A percentile compares a stretch with the other conserved stretches of the same genome.
phyloP scores from a whole-genome alignment of 1,284 basidiomycete species.

The Boletus calvinii region DNA sequence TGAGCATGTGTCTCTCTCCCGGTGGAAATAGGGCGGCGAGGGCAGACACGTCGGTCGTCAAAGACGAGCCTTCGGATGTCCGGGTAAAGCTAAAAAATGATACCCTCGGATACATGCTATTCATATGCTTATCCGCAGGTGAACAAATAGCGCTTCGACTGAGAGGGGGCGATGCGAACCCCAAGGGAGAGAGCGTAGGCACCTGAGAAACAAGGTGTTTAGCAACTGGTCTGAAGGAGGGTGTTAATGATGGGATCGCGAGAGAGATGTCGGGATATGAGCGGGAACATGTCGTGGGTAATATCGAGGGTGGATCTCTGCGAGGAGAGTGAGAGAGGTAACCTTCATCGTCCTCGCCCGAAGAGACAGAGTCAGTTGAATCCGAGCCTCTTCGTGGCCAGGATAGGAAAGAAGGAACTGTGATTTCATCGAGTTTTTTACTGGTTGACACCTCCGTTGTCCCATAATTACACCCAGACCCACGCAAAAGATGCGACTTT shows the following conservation, averaged over 20 bases:
- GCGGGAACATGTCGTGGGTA: slow-evolving; percentile 38
- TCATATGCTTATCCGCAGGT: slow-evolving; percentile 16
- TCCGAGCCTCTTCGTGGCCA: slow-evolving; percentile 25
- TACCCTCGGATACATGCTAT: slow-evolving; percentile 31
- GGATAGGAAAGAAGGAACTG: slow-evolving; percentile 23
- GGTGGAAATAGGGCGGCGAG: slow-evolving; percentile 66
- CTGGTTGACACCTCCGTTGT: slow-evolving; percentile 7
- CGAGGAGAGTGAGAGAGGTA: slow-evolving; percentile 57
- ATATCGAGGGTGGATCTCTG: slow-evolving; percentile 35
- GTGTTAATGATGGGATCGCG: slow-evolving; percentile 21
- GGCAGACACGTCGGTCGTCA: slow-evolving; percentile 62
- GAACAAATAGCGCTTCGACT: slow-evolving; percentile 10
- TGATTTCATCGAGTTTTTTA: slow-evolving; percentile 15
- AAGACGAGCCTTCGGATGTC: slow-evolving; percentile 68
- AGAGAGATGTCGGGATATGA: slow-evolving; percentile 44
- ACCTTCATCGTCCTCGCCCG: slow-evolving; percentile 46
- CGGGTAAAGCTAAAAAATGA: slow-evolving; percentile 77
- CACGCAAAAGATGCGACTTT: slow-evolving; percentile 9
- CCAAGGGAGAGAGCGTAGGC: slow-evolving; percentile 25
- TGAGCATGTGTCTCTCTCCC: slow-evolving; percentile 69
- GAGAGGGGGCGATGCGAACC: slow-evolving; percentile 9
- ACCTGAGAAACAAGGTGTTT: slow-evolving; percentile 35
- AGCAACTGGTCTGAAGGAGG: slow-evolving; percentile 37
- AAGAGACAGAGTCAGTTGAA: slow-evolving; percentile 29
- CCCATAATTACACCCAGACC: slow-evolving; percentile 2